These are phyloP conservation scores for Penicillium canescens DNA, from an alignment of 495 filamentous ascomycete species.

Conservation along the genomic window DNA sequence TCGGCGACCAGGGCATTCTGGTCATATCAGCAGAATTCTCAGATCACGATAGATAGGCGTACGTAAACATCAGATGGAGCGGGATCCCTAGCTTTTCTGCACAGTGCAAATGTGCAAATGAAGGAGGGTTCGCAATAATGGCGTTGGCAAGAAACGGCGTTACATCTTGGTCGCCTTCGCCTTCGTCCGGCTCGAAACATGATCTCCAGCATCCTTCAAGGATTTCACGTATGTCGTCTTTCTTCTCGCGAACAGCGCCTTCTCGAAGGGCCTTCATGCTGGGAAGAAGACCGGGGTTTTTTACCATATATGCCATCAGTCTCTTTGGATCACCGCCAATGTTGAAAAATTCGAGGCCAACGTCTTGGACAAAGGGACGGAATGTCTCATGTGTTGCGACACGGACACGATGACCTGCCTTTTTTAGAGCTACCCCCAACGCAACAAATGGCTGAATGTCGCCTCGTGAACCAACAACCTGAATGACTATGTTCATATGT, in stretches of 20 bases:
- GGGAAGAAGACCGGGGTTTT: slow-evolving; percentile 79
- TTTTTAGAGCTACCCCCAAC: slow-evolving; percentile 62
- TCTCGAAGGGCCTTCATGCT: slow-evolving; percentile 63
- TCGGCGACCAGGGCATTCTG: slow-evolving; percentile 62
- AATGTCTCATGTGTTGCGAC: slow-evolving; percentile 77
- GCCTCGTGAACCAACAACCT: slow-evolving; percentile 77
- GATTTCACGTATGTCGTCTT: slow-evolving; percentile 67
- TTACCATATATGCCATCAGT: slow-evolving; percentile 87
- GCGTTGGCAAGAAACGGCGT: slow-evolving; percentile 73
- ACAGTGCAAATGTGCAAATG: slow-evolving; percentile 78
- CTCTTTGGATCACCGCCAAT: slow-evolving; percentile 79
- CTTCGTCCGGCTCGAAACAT: slow-evolving; percentile 55
- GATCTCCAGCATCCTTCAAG: slow-evolving; percentile 79
- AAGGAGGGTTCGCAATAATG: slow-evolving; percentile 84
- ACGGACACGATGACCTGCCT: slow-evolving; percentile 73
- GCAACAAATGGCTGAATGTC: slow-evolving; percentile 78
- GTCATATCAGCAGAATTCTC: not conserved
- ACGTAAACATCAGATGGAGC: slow-evolving; percentile 82
- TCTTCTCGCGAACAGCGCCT: slow-evolving; percentile 67
- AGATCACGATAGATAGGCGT: slow-evolving; percentile 20
- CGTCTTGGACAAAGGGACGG: slow-evolving; percentile 64
- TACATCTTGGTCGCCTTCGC: slow-evolving; percentile 49
- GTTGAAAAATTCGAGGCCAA: slow-evolving; percentile 74
- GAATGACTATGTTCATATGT: slow-evolving; percentile 67
- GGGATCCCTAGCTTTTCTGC: slow-evolving; percentile 80